Evolutionary conservation across 352 stramenopile species (phyloP).

Genomic region (Globisporangium megalacanthum): DNA sequence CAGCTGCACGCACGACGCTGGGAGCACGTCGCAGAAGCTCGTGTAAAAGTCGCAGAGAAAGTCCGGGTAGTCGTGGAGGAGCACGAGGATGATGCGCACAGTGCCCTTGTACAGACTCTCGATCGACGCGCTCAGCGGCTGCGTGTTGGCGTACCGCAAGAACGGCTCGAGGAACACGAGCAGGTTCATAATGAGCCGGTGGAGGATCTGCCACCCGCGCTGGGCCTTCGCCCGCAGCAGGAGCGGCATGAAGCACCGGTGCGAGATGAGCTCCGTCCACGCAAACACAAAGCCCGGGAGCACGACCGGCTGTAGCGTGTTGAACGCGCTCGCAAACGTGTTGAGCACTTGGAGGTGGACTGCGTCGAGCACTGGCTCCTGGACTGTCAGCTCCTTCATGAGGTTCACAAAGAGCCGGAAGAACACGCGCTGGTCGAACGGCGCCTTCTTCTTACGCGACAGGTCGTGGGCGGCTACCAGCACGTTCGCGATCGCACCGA

Average conservation of each 20-base stretch:
- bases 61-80: slow-evolving; percentile 98
- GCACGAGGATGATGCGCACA: slow-evolving; percentile 96
- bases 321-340: slow-evolving; percentile 96
- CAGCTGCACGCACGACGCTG: slow-evolving; percentile 96
- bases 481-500: slow-evolving; percentile 92
- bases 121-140: slow-evolving; percentile 86
- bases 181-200: slow-evolving; percentile 96
- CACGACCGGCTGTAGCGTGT: slow-evolving; percentile 94
- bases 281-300: slow-evolving; percentile 97
- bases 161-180: slow-evolving; percentile 98
- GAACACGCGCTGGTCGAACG: slow-evolving; percentile 98
- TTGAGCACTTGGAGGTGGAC: slow-evolving; percentile 95
- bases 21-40: slow-evolving; percentile 98
- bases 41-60: slow-evolving; percentile 98
- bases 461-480: slow-evolving; percentile 87
- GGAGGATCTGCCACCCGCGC: slow-evolving; percentile 96
- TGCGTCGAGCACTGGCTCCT: slow-evolving; percentile 90
- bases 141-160: slow-evolving; percentile 84
- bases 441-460: slow-evolving; percentile 75
- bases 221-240: slow-evolving; percentile 92
- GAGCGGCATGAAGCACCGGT: slow-evolving; percentile 98
- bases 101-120: slow-evolving; percentile 97
- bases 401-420: slow-evolving; percentile 98
- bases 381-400: slow-evolving; percentile 95
- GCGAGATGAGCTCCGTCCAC: slow-evolving; percentile 98